phyloP scores from a whole-genome alignment of 495 filamentous ascomycete species.

The Talaromyces liani region DNA sequence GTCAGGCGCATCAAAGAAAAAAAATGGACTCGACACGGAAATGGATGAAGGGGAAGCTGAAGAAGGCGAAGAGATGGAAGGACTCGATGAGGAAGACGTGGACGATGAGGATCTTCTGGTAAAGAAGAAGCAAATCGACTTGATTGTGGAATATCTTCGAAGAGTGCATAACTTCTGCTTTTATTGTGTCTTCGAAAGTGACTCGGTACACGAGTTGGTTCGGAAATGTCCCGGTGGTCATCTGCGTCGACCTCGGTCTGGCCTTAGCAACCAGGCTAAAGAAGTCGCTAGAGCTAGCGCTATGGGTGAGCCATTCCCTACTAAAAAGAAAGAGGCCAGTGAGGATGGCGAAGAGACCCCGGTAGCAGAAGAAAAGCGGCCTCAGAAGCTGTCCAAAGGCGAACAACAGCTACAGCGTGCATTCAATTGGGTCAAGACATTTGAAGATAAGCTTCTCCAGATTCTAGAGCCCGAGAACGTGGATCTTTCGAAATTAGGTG shows the following conservation, averaged over 20 bases:
- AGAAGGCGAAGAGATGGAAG: slow-evolving; percentile 66
- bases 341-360: slow-evolving; percentile 54
- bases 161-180: slow-evolving; percentile 98
- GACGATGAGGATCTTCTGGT: slow-evolving; percentile 84
- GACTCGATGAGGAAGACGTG: slow-evolving; percentile 66
- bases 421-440: slow-evolving; percentile 99
- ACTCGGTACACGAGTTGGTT: slow-evolving; percentile 90
- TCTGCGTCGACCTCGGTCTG: slow-evolving; percentile 80
- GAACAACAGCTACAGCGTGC: slow-evolving; percentile 90
- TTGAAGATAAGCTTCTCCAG: slow-evolving; percentile 91
- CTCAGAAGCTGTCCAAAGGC: slow-evolving; percentile 61
- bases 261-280: slow-evolving; percentile 73
- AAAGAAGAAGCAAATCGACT: slow-evolving; percentile 93
- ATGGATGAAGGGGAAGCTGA: slow-evolving; percentile 66
- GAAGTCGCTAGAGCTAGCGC: slow-evolving; percentile 80
- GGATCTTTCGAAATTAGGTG: slow-evolving; percentile 81
- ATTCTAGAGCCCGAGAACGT: slow-evolving; percentile 84
- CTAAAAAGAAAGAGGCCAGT: slow-evolving; percentile 62
- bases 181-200: slow-evolving; percentile 97
- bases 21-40: slow-evolving; percentile 56
- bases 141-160: slow-evolving; percentile 93
- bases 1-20: slow-evolving; percentile 50
- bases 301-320: slow-evolving; percentile 67
- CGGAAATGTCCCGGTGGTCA: slow-evolving; percentile 96
- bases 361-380: slow-evolving; percentile 57